Evolutionary conservation across 208 protist species (phyloP).

Genomic region (Trypanosoma cruzi): DNA sequence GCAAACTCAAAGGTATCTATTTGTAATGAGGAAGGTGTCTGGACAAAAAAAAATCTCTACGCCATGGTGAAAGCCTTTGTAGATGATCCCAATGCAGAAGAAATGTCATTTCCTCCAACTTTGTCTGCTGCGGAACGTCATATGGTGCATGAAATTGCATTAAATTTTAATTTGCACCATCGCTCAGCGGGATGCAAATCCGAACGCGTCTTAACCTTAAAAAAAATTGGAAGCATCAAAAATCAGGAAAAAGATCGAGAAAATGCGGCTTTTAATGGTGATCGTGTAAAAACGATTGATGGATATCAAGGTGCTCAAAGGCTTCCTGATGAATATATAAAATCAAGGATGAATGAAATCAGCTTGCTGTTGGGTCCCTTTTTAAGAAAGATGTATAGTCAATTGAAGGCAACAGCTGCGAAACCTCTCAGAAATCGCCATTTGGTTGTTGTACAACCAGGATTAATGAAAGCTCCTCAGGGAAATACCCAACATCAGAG

Average conservation of each 20-base stretch:
- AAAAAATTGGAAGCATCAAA: slow-evolving; percentile 44
- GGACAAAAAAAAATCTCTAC: slow-evolving; percentile 73
- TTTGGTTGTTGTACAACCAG: slow-evolving; percentile 47
- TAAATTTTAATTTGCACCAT: slow-evolving; percentile 73
- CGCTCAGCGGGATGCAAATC: slow-evolving; percentile 53
- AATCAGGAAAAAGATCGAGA: slow-evolving; percentile 37
- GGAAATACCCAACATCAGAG: slow-evolving; percentile 11
- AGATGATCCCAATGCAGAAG: slow-evolving; percentile 43
- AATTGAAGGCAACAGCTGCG: slow-evolving; percentile 43
- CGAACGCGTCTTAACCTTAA: slow-evolving; percentile 56
- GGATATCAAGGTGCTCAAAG: slow-evolving; percentile 81
- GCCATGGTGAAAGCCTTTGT: slow-evolving; percentile 78
- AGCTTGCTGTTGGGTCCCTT: slow-evolving; percentile 31
- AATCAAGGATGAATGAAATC: slow-evolving; percentile 32
- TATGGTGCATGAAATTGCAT: slow-evolving; percentile 67
- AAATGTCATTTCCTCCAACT: slow-evolving; percentile 72
- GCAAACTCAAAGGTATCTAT: not conserved
- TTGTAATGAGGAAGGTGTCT: slow-evolving; percentile 51
- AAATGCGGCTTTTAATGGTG: slow-evolving; percentile 36
- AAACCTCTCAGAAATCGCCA: slow-evolving; percentile 18
- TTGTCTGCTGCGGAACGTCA: slow-evolving; percentile 59
- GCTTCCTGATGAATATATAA: slow-evolving; percentile 50
- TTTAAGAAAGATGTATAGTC: slow-evolving; percentile 49
- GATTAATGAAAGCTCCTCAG: slow-evolving; percentile 35
- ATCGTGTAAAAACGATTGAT: slow-evolving; percentile 64